Evolutionary conservation across 2,329 filamentous ascomycete species (phyloP).

Genomic region (Penicillium hordei): DNA sequence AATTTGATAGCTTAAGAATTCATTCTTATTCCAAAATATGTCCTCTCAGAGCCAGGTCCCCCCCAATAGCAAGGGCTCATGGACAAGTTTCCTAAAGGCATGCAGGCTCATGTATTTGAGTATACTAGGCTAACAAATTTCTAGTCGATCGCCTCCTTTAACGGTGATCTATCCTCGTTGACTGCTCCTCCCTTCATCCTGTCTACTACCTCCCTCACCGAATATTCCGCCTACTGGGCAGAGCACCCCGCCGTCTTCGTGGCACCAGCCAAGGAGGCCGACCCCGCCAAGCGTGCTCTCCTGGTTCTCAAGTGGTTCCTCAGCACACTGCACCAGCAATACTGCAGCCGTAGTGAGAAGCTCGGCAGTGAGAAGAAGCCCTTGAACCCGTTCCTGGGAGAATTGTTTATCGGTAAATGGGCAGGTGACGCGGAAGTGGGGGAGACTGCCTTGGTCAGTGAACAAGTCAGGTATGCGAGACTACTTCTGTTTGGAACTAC

Average conservation of each 20-base stretch:
- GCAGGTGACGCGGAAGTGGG: constrained; percentile 67
- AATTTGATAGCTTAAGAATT: background rate
- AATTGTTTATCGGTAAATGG: constrained; percentile 92
- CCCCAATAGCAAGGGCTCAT: constrained; percentile 45
- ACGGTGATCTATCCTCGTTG: constrained; percentile 75
- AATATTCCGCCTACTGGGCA: constrained; percentile 81
- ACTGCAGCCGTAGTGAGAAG: constrained; percentile 72
- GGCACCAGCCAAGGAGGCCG: constrained; percentile 74
- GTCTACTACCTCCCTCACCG: constrained; percentile 72
- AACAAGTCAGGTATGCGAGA: constrained; percentile 72
- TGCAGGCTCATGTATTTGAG: constrained; percentile 5
- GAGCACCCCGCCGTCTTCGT: constrained; percentile 76
- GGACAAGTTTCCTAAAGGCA: constrained; percentile 51
- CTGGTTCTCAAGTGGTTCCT: constrained; percentile 97
- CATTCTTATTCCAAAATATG: constrained; percentile 21
- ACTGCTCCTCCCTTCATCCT: constrained; percentile 82
- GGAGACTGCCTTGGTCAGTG: constrained; percentile 81
- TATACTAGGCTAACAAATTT: constrained; percentile 10
- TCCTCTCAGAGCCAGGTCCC: constrained; percentile 43
- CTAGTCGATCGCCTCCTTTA: constrained; percentile 74
- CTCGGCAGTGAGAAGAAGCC: constrained; percentile 95
- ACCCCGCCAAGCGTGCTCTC: constrained; percentile 77
- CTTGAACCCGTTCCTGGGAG: constrained; percentile 91
- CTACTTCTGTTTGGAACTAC: background rate
- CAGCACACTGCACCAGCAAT: constrained; percentile 86